phyloP scores from a whole-genome alignment of 805 yeast genomes.

The Kodamaea neixiangensis region DNA sequence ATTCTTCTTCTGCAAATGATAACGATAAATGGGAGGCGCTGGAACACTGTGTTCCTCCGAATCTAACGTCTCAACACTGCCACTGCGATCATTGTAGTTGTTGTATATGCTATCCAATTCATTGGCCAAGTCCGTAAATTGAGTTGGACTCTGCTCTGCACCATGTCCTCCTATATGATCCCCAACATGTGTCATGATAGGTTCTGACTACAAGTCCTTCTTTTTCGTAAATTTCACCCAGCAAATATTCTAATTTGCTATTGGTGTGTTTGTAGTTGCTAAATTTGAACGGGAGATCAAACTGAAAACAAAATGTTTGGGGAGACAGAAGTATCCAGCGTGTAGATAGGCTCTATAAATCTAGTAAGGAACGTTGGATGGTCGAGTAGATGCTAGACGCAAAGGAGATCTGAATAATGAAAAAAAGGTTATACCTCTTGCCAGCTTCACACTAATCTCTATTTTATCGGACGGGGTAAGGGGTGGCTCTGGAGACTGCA shows the following conservation, averaged over 20 bases:
- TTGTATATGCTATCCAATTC: slow-evolving; percentile 31
- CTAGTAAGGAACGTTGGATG: not conserved
- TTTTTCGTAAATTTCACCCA: not conserved
- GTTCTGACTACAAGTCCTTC: not conserved
- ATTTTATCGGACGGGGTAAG: not conserved
- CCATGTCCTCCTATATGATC: slow-evolving; percentile 2
- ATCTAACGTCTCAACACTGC: slow-evolving; percentile 31
- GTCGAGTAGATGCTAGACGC: not conserved
- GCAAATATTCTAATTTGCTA: not conserved
- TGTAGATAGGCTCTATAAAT: not conserved
- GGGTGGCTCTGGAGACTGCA: not conserved
- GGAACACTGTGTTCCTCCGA: slow-evolving; percentile 22
- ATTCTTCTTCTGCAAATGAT: slow-evolving; percentile 12
- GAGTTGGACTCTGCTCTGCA: slow-evolving; percentile 9
- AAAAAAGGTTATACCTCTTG: not conserved
- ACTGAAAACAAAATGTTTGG: not conserved
- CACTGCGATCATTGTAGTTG: slow-evolving; percentile 15
- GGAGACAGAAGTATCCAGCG: not conserved
- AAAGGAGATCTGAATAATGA: not conserved
- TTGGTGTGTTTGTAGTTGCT: not conserved
- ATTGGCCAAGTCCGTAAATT: slow-evolving; percentile 17
- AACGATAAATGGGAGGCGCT: slow-evolving; percentile 5
- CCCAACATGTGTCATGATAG: not conserved
- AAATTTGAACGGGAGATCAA: not conserved
- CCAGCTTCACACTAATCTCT: not conserved